Percentiles rank a stretch among this genome's conserved stretches.
These are phyloP conservation scores for Aspergillus thermomutatus DNA, from an alignment of 2,329 filamentous ascomycete genomes.

Conservation along the genomic window DNA sequence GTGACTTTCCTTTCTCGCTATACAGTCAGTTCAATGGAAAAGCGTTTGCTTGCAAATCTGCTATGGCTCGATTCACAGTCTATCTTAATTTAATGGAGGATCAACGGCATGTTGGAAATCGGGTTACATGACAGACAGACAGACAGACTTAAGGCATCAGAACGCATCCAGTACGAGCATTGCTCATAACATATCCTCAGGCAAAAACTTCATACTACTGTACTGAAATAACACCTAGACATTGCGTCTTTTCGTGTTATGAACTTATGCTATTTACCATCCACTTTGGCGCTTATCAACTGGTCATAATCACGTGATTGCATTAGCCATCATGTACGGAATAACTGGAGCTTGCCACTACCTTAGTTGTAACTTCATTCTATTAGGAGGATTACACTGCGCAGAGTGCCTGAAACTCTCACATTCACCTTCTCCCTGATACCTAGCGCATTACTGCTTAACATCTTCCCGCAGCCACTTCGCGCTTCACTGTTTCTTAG, in stretches of 20 bases:
- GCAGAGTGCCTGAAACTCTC: not conserved
- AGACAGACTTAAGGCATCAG: not conserved
- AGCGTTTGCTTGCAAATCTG: conserved; percentile 4
- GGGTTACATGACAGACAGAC: no score
- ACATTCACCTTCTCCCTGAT: not conserved
- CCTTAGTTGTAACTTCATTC: not conserved
- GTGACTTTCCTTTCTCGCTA: conserved; percentile 16
- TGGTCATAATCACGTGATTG: not conserved
- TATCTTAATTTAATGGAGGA: not conserved
- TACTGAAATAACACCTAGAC: no score
- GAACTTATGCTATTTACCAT: no score
- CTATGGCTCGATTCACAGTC: not conserved
- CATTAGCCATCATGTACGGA: not conserved
- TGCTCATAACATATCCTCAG: not conserved
- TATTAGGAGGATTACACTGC: not conserved
- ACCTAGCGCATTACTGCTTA: not conserved
- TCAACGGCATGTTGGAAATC: not conserved
- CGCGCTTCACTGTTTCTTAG: not conserved
- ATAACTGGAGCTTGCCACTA: not conserved
- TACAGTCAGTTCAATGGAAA: conserved; percentile 18
- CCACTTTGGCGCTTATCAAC: no score
- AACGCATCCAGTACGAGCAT: not conserved
- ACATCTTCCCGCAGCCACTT: no score
- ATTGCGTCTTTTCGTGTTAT: no score
- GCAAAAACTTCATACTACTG: no score